These are phyloP conservation scores for Termitomyces heimii DNA, from an alignment of 768 basidiomycete species.

Conservation along the genomic window DNA sequence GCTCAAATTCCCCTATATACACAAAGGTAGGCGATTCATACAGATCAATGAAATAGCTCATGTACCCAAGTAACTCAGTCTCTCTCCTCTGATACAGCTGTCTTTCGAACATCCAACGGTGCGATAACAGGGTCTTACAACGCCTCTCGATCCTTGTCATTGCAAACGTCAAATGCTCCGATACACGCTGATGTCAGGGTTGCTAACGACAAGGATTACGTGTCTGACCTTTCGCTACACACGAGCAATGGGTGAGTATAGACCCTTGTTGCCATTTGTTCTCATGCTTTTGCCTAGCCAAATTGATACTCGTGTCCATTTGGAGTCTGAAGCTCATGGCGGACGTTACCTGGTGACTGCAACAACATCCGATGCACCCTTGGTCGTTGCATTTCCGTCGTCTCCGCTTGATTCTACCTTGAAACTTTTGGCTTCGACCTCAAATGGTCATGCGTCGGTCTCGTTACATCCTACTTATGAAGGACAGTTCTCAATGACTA, in stretches of 20 bases:
- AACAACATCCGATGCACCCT: slow-evolving; percentile 25
- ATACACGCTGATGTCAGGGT: slow-evolving; percentile 35
- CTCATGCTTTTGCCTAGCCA: slow-evolving; percentile 17
- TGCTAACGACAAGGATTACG: slow-evolving; percentile 17
- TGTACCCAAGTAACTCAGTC: slow-evolving; percentile 10
- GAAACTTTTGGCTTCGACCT: slow-evolving; percentile 21
- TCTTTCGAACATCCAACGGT: slow-evolving; percentile 23
- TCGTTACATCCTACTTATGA: slow-evolving; percentile 30
- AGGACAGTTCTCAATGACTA: slow-evolving; percentile 23
- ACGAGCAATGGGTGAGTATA: slow-evolving; percentile 38
- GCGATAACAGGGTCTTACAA: slow-evolving; percentile 38
- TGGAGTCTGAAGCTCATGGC: slow-evolving; percentile 24
- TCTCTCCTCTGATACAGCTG: slow-evolving; percentile 12
- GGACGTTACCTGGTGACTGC: slow-evolving; percentile 28
- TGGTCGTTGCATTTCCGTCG: slow-evolving; percentile 22
- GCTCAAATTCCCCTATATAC: slow-evolving; percentile 28
- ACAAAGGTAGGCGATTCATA: slow-evolving; percentile 22
- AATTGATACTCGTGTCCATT: slow-evolving; percentile 23
- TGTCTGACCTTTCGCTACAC: slow-evolving; percentile 22
- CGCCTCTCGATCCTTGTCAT: slow-evolving; percentile 25
- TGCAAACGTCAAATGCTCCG: slow-evolving; percentile 34
- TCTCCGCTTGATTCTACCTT: slow-evolving; percentile 32
- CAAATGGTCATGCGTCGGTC: slow-evolving; percentile 28
- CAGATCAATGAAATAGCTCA: background rate
- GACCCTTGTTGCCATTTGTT: background rate